phyloP scores from a whole-genome alignment of 1,284 basidiomycete genomes.

The Vanrija sp. region DNA sequence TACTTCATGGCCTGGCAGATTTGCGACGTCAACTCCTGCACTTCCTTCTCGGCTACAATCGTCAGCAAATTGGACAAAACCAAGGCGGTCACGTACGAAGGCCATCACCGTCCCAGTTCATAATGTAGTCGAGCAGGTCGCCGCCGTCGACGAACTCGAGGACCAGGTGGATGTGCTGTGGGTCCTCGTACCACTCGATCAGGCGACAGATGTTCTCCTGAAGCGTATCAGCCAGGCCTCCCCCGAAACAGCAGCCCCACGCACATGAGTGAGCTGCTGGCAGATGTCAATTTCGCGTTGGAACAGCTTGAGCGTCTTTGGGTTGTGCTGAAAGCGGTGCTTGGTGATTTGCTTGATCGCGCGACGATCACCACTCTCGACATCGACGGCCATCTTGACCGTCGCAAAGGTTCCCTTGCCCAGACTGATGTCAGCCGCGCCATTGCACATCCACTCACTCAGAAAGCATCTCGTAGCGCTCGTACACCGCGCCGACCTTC shows the following conservation, averaged over 20 bases:
- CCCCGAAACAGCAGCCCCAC: slow-evolving; percentile 12
- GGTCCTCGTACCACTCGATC: slow-evolving; percentile 70
- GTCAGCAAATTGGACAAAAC: neutral
- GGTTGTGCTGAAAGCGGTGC: slow-evolving; percentile 49
- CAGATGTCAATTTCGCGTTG: slow-evolving; percentile 76
- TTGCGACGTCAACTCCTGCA: slow-evolving; percentile 38
- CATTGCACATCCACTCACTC: slow-evolving; percentile 25
- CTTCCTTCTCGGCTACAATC: slow-evolving; percentile 40
- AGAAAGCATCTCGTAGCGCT: slow-evolving; percentile 42
- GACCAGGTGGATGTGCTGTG: slow-evolving; percentile 58
- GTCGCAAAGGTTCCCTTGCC: slow-evolving; percentile 49
- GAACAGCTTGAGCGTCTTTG: slow-evolving; percentile 54
- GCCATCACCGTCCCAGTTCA: slow-evolving; percentile 53
- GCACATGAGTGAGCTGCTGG: slow-evolving; percentile 63
- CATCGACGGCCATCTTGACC: slow-evolving; percentile 46
- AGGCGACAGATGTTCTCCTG: slow-evolving; percentile 72
- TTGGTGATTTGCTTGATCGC: slow-evolving; percentile 50
- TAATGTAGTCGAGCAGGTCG: slow-evolving; percentile 78
- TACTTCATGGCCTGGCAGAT: slow-evolving; percentile 50
- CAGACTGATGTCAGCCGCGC: slow-evolving; percentile 27
- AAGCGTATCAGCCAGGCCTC: neutral
- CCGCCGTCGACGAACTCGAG: slow-evolving; percentile 70
- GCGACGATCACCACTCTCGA: slow-evolving; percentile 42
- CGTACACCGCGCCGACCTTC: slow-evolving; percentile 50
- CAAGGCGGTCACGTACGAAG: slow-evolving; percentile 55